Percentiles rank a stretch among this genome's conserved stretches.
Evolutionary conservation across 148 eudicot genomes (phyloP).

Genomic region (Mesembryanthemum crystallinum): DNA sequence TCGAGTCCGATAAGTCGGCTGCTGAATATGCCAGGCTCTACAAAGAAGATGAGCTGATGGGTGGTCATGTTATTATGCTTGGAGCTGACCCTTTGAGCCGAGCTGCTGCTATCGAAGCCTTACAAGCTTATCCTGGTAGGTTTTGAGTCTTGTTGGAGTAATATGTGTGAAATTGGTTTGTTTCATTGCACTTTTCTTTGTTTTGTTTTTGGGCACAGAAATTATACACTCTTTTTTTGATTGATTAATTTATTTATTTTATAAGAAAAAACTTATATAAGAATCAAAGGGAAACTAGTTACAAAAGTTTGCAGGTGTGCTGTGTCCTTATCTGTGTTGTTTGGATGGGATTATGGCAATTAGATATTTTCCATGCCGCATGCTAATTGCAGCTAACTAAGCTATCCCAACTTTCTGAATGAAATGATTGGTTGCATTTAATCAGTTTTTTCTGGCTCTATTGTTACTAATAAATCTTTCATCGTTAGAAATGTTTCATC

Average conservation of each 20-base stretch:
- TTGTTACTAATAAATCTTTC: not conserved
- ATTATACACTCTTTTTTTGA: too few relatives aligned
- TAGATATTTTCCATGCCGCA: not conserved
- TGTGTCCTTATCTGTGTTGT: not conserved
- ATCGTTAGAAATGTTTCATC: slow-evolving; percentile 15
- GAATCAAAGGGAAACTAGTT: too few relatives aligned
- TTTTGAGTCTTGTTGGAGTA: not conserved
- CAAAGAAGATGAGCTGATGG: slow-evolving; percentile 69
- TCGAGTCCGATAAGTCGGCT: slow-evolving; percentile 81
- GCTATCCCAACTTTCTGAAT: not conserved
- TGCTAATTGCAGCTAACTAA: not conserved
- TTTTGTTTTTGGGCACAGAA: too few relatives aligned
- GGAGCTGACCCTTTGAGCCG: slow-evolving; percentile 81
- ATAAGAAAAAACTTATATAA: too few relatives aligned
- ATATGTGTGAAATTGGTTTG: not conserved
- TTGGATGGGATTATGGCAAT: not conserved
- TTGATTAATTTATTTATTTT: too few relatives aligned
- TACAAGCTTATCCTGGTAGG: slow-evolving; percentile 78
- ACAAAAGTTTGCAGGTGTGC: too few relatives aligned
- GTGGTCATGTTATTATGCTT: slow-evolving; percentile 92
- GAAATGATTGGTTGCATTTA: not conserved
- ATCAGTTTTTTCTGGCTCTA: not conserved
- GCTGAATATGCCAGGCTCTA: slow-evolving; percentile 76
- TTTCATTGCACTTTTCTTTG: too few relatives aligned
- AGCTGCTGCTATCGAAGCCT: slow-evolving; percentile 63